phyloP scores from a whole-genome alignment of 495 filamentous ascomycete species.

The Elaphomyces granulatus region DNA sequence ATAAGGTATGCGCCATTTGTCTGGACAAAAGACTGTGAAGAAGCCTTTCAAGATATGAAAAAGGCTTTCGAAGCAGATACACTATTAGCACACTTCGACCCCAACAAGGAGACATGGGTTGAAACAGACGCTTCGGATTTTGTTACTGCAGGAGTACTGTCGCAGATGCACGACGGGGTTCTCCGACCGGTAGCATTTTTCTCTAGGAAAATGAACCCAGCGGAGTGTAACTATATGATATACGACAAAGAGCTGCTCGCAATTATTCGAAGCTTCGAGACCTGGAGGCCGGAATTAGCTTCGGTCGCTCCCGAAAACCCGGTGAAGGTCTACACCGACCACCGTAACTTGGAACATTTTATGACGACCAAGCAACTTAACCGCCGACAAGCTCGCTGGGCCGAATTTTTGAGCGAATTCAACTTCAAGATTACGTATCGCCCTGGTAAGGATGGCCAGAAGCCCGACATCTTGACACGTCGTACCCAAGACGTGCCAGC shows the following conservation, averaged over 20 bases:
- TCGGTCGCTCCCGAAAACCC: no score
- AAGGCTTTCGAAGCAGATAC: not conserved
- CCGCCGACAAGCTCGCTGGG: slow-evolving; percentile 7
- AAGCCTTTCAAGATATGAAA: slow-evolving; percentile 7
- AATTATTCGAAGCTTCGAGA: no score
- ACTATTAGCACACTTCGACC: slow-evolving; percentile 5
- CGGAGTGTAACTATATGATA: slow-evolving; percentile 17
- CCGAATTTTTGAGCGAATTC: slow-evolving; percentile 5
- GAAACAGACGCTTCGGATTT: slow-evolving; percentile 9
- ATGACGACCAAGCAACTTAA: slow-evolving; percentile 9
- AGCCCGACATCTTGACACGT: no score
- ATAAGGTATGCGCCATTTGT: not conserved
- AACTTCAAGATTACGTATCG: slow-evolving; percentile 9
- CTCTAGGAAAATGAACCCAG: slow-evolving; percentile 11
- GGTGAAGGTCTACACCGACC: no score
- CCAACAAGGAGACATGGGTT: slow-evolving; percentile 1
- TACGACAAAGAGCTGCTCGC: slow-evolving; percentile 17
- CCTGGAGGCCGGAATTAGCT: no score
- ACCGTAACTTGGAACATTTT: slow-evolving; percentile 12
- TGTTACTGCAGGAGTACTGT: slow-evolving; percentile 6
- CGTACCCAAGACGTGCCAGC: no score
- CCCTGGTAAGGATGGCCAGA: not conserved
- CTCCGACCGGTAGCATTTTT: slow-evolving; percentile 11
- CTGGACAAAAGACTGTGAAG: slow-evolving; percentile 1
- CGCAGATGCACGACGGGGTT: not conserved